Base-by-base conservation (phyloP, 2,329 filamentous ascomycete species). In the Aspergillus jensenii region DNA sequence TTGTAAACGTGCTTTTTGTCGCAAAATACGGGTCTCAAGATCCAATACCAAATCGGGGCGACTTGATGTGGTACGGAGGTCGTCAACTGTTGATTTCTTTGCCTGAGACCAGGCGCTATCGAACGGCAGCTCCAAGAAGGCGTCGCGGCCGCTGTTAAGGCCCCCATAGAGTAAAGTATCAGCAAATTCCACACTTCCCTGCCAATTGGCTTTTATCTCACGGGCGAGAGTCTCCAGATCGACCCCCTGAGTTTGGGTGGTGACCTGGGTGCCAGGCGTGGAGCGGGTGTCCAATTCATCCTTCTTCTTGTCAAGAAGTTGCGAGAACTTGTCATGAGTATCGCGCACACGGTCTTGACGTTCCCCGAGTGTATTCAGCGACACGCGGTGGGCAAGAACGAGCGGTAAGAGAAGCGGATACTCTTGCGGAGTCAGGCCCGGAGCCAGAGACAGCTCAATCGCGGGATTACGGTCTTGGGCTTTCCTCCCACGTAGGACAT, bases 141-240 rank as follows among this genome's bases (percentile, higher is more conserved):
- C 82, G 59, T 90, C 88, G 33, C 79, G 82, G 25, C 78, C 78
- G 2, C 79, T 75, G 7, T 78, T 78, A 19, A 79, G 78, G 46
- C 90, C 87, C 2, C 90, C 90, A 51, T 87, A 81, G 0, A 95
- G 71, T 19, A 96, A 76, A 2, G 85, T 80, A 48, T 90, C 83
- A 65, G 90, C 82, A 88, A 91, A 93, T 56, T 85, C 82, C 59
- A 88, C 84, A 67, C 88, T 86, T 2, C 91, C 92, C 14, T 90
- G 81, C 92, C 92, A 96, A 64, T 91, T 90, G 2, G 83, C 80
- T 43, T 83, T 84, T 65, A 87, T 82, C 56, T 91, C 69, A n/a
- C 67, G 65, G 64, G 71, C 59, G 23, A 74, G 48, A 9, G 17
- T 56, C 11, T 71, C 76, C 3, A 68, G 55, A 40, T 84, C 77